Evolutionary conservation across 2,329 filamentous ascomycete species (phyloP).

Genomic region (Neonectria neomacrospora): DNA sequence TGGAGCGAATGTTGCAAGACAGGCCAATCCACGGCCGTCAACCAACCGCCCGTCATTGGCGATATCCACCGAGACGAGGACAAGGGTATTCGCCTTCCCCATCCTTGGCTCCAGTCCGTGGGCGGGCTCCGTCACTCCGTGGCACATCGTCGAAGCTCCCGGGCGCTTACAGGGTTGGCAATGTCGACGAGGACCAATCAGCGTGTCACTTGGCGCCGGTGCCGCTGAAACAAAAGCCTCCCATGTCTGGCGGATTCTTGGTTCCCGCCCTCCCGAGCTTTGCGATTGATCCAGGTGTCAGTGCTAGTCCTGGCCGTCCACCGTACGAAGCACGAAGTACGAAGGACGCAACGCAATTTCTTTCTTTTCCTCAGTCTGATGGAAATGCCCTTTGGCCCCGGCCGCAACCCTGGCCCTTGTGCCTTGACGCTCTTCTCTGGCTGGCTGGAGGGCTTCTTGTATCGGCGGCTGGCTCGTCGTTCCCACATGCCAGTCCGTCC

Average conservation of each 20-base stretch:
- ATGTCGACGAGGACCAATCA: constrained; percentile 39
- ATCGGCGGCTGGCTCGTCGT: neutral
- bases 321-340: neutral
- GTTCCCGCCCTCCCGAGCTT: constrained; percentile 10
- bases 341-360: neutral
- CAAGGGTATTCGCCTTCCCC: constrained; percentile 18
- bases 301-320: constrained; percentile 1
- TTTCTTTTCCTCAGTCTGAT: neutral
- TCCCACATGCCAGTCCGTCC: neutral
- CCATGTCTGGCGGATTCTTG: constrained; percentile 11
- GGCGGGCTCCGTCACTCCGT: constrained; percentile 23
- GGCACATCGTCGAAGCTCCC: constrained; percentile 35
- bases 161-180: constrained; percentile 44
- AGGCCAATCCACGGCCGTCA: constrained; percentile 16
- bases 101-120: constrained; percentile 34
- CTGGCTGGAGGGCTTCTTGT: constrained; percentile 4
- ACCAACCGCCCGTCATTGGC: constrained; percentile 17
- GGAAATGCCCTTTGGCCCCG: neutral
- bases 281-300: constrained; percentile 14
- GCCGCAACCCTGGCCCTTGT: neutral
- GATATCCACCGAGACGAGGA: constrained; percentile 7
- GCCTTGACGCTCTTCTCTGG: constrained; percentile 2
- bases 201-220: constrained; percentile 10
- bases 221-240: constrained; percentile 25
- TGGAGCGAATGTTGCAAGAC: neutral